Evolutionary conservation across 2,329 filamentous ascomycete species (phyloP).

Genomic region (Penicillium corylophilum): DNA sequence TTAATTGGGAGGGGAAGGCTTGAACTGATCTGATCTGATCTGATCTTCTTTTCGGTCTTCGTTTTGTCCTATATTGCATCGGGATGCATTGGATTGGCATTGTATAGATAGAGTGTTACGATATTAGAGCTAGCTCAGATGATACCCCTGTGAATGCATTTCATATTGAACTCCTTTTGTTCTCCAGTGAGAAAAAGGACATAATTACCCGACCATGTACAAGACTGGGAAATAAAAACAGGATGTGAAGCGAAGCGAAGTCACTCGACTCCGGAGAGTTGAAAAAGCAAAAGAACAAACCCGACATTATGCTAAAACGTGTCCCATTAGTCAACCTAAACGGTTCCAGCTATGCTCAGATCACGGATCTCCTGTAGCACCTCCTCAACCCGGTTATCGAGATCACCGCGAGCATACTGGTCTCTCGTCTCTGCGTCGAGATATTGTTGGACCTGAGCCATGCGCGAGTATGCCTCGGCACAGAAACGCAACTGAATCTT

Average conservation of each 20-base stretch:
- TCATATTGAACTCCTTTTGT: background rate
- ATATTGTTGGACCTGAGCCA: slow-evolving; percentile 99
- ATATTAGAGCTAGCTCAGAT: background rate
- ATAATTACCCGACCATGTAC: slow-evolving; percentile 12
- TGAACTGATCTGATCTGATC: background rate
- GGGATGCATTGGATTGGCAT: slow-evolving; percentile 1
- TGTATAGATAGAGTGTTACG: background rate
- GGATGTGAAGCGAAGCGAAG: background rate
- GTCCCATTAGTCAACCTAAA: slow-evolving; percentile 37
- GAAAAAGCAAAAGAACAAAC: slow-evolving; percentile 10
- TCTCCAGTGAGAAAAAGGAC: background rate
- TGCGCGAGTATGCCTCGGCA: slow-evolving; percentile 92
- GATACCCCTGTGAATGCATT: slow-evolving; percentile 31
- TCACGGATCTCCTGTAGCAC: slow-evolving; percentile 96
- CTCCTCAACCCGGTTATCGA: slow-evolving; percentile 90
- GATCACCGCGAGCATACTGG: slow-evolving; percentile 88
- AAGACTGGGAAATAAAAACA: background rate
- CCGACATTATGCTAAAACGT: slow-evolving; percentile 14
- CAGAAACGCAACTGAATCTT: slow-evolving; percentile 98
- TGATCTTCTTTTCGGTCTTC: background rate
- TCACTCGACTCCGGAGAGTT: background rate
- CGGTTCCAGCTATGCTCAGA: slow-evolving; percentile 82
- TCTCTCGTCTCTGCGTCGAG: slow-evolving; percentile 93
- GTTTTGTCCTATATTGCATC: background rate
- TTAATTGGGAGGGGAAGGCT: slow-evolving; percentile 29